phyloP scores from a whole-genome alignment of 164 flowering plant genomes.

The Annona cherimola region DNA sequence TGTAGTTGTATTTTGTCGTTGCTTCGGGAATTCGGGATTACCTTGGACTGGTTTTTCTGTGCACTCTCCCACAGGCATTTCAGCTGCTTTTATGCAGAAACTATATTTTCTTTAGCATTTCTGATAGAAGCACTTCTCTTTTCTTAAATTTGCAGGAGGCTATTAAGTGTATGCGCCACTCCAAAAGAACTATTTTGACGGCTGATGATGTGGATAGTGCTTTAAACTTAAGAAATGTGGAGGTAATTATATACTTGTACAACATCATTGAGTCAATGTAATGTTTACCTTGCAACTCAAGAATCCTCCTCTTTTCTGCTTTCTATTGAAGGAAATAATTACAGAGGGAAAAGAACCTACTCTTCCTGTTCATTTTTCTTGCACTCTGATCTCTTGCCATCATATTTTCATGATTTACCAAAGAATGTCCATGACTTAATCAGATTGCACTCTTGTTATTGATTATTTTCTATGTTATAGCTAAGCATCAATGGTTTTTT shows the following conservation, averaged over 20 bases:
- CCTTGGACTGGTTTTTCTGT: no score
- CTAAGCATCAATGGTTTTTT: no score
- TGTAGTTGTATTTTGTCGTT: no score
- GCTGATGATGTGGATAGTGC: slow-evolving; percentile 88
- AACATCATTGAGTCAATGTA: background rate
- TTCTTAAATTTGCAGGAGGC: slow-evolving; percentile 59
- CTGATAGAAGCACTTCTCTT: background rate
- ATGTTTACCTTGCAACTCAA: background rate
- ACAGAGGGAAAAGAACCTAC: no score
- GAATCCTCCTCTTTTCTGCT: background rate
- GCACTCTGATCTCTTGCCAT: background rate
- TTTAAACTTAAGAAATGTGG: slow-evolving; percentile 69
- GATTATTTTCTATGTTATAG: no score
- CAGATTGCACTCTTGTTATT: background rate
- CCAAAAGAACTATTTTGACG: slow-evolving; percentile 67
- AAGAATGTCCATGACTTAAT: background rate
- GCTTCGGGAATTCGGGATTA: no score
- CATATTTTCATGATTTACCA: background rate
- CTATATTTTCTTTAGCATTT: background rate
- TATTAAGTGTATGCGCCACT: slow-evolving; percentile 93
- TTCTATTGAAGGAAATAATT: no score
- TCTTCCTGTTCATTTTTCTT: background rate
- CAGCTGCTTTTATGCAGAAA: background rate
- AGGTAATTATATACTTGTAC: slow-evolving; percentile 36
- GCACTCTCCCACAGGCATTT: no score